A percentile compares a stretch with the other conserved stretches of the same genome.
These are phyloP conservation scores for Yamadazyma philogaea DNA, from an alignment of 805 yeast species.

Conservation along the genomic window DNA sequence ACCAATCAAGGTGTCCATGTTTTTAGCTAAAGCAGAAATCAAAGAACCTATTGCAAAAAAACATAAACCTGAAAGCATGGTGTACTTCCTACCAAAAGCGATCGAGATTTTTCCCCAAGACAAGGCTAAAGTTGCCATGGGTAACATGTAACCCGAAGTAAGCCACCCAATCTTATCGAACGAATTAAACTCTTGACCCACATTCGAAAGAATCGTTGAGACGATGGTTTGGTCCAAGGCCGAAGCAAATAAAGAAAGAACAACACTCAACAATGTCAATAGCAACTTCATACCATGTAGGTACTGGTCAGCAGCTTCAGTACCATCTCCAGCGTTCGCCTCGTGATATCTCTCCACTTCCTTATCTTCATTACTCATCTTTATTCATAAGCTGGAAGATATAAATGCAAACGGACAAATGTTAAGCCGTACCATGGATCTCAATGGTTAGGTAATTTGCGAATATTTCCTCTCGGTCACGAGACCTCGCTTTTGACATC, in stretches of 20 bases:
- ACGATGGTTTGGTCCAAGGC: conserved; percentile 64
- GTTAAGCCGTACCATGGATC: not conserved
- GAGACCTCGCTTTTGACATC: too few species aligned
- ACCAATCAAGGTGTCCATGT: conserved; percentile 62
- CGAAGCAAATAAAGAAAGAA: conserved; percentile 31
- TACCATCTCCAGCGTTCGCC: conserved; percentile 43
- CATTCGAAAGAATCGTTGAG: conserved; percentile 46
- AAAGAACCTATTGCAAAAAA: conserved; percentile 64
- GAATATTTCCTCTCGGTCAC: too few species aligned
- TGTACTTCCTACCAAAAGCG: conserved; percentile 54
- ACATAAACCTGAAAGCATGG: conserved; percentile 45
- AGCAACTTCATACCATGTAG: conserved; percentile 26
- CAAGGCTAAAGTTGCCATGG: conserved; percentile 51
- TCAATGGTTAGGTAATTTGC: too few species aligned
- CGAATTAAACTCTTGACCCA: conserved; percentile 47
- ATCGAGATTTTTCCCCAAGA: conserved; percentile 59
- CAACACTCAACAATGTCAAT: conserved; percentile 26
- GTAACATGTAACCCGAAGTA: conserved; percentile 51
- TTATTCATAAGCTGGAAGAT: not conserved
- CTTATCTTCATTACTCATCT: not conserved
- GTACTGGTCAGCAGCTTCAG: conserved; percentile 35
- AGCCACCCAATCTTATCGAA: conserved; percentile 60
- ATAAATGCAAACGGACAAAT: not conserved
- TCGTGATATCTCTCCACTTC: conserved; percentile 25
- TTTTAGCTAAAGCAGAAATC: conserved; percentile 50